Base-by-base conservation (phyloP, 768 basidiomycete species). In the Serendipita sp. region DNA sequence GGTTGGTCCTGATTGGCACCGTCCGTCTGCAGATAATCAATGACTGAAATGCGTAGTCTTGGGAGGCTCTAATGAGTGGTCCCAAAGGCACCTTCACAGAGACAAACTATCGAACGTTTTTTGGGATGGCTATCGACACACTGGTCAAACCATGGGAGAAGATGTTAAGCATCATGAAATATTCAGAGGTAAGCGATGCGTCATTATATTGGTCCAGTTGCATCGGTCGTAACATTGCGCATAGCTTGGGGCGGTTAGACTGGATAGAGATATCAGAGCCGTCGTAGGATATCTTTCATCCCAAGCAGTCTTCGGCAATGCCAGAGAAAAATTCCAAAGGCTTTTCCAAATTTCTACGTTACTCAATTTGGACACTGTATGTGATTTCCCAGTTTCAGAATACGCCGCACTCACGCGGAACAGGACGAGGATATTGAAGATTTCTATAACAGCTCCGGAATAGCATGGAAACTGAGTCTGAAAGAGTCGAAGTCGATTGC, bases 141-240 rank as follows among this genome's bases (percentile, higher is more conserved):
- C 76, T 98, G 18, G 83, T 96, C n/a, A 80, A 90, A 53, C 94
- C 93, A 48, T 97, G 93, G 93, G 96, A 99, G 75, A 95, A 90
- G 72, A 82, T 85, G 68, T 77, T 93, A 23, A 78, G 85, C 68
- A 79, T 82, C 0, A 78, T 95, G 70, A 86, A 81, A 73, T 97
- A 88, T 71, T 89, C 89, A 10, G 95, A 98, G 80, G 93, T 87
- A 68, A 31, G 81, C 69, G 13, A 40, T 40, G 48, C n/a, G 8
- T 50, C 48, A 13, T 13, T 50, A 31, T n/a, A 8, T 50, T 45
- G 11, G 11, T 5, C 48, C 6, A 31, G 18, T n/a, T 50, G 8
- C 48, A 8, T 50, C 6, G n/a, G 5, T n/a, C 18, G 6, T n/a
- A 18, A 50, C 29, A 5, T n/a, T 18, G 31, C n/a, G 10, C 63